Base-by-base conservation (phyloP, 73 alveolate genomes). In the Paramecium bursaria region DNA sequence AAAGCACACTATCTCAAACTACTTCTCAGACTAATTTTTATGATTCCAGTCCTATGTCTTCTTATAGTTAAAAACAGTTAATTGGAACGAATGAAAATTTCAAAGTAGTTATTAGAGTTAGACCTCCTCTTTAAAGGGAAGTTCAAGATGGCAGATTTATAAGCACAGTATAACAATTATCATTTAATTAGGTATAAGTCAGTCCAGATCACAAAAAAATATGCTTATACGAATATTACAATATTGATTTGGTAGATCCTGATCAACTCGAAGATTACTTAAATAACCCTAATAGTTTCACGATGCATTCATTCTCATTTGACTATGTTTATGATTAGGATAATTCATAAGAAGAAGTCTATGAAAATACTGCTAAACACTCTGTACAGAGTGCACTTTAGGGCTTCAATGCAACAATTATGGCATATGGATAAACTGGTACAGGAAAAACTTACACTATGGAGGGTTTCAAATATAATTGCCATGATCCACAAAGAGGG, bases 61-160 rank as follows among this genome's bases (percentile, higher is more conserved):
- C 82, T 39, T 67, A 67, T 67, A 29, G 39, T 25, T 42, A 25
- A 17, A 67, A 31, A 26, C 85, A 61, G 22, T 79, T 23, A 33
- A 60, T 3, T 31, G 13, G 19, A 54, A 79, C 75, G 6, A 79
- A 50, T 35, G 98, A 95, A 49, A 96, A 98, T 89, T 97, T 97
- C 92, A 97, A 95, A 82, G 99, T 97, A n/a, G 98, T 96, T 85
- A 95, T 98, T 1, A 86, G 99, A 30, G 98, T 98, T 7, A 90
- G 99, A 27, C 99, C 99, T 4, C 99, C 99, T 9, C 93, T 98
- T 48, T 96, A 97, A 0, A 91, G 99, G 49, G 99, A 98, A 82
- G 91, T 93, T 25, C 93, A 85, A 50, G 94, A 79, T 79, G 89
- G 89, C 5, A 73, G 91, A 33, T 79, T 79, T 51, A 54, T 79